Evolutionary conservation across 108 stramenopile species (phyloP).

Genomic region (Nannochloropsis salina): DNA sequence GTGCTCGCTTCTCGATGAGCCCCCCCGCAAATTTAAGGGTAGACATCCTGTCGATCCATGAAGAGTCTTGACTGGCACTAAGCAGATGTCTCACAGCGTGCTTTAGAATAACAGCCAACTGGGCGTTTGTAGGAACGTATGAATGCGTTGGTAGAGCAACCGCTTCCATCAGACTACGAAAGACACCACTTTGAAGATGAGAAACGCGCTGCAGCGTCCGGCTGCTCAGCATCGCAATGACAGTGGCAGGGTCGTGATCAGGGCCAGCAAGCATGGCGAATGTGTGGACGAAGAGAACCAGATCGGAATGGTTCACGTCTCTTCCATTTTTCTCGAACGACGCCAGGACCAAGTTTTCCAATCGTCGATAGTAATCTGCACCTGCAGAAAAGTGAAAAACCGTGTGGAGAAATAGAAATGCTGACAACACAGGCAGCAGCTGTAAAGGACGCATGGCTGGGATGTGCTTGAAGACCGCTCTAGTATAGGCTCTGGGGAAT

Average conservation of each 20-base stretch:
- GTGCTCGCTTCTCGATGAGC: too few species aligned
- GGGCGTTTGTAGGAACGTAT: neutral
- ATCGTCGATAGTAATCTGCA: neutral
- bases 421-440: neutral
- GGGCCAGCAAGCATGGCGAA: neutral
- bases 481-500: neutral
- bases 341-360: neutral
- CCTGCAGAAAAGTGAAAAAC: conserved; percentile 9
- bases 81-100: neutral
- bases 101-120: neutral
- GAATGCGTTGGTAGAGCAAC: neutral
- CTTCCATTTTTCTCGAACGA: neutral
- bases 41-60: too few species aligned
- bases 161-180: conserved; percentile 1
- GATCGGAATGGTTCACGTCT: neutral
- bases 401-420: neutral
- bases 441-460: neutral
- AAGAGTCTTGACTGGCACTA: neutral
- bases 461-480: neutral
- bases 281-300: neutral
- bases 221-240: neutral
- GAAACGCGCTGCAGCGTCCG: neutral
- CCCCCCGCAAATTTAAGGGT: too few species aligned
- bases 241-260: neutral
- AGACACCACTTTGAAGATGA: neutral